Base-by-base conservation (phyloP, 768 basidiomycete genomes). In the Rhodocollybia butyracea region DNA sequence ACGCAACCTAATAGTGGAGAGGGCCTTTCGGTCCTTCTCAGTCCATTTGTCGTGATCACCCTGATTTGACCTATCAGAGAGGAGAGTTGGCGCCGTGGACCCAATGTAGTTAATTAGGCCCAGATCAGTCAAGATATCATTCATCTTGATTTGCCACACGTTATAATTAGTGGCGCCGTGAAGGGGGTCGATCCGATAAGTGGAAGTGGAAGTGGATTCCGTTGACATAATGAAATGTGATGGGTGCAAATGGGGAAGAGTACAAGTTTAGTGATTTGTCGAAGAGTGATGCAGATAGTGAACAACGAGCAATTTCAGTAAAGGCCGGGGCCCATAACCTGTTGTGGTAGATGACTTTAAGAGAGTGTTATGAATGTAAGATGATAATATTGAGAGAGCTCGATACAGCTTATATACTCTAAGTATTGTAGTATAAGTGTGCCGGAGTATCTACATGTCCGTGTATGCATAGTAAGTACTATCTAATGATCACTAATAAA, bases 1-100 rank as follows among this genome's bases (percentile, higher is more conserved):
- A 21, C 61, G 62, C 26, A 70, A 58, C 19, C 66, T 52, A 40
- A 76, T 73, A 3, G 61, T 54, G 21, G 64, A 66, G 1, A 69
- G 64, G 17, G 70, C 70, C 59, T 50, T 34, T 5, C 47, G 24
- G 22, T 50, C 32, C 6, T 4, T 27, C 27, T 7, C 5, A 13
- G 10, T 46, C 45, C 45, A 46, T 29, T 7, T 27, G 29, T 22
- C 45, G 3, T 12, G 8, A 15, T 22, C 45, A n/a, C 24, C 45
- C 6, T 6, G 6, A 17, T 46, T 27, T 5, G 5, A 27, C 3
- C 5, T 15, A 5, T 46, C 26, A 12, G 45, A 12, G 26, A 8
- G n/a, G 15, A 42, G 53, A 13, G 17, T 47, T 1, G 41, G 46
- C 2, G 29, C 50, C 45, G 51, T 34, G 36, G 57, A 42, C 2